Conservation (phyloP, 768 basidiomycete species). For the Suillus plorans region DNA sequence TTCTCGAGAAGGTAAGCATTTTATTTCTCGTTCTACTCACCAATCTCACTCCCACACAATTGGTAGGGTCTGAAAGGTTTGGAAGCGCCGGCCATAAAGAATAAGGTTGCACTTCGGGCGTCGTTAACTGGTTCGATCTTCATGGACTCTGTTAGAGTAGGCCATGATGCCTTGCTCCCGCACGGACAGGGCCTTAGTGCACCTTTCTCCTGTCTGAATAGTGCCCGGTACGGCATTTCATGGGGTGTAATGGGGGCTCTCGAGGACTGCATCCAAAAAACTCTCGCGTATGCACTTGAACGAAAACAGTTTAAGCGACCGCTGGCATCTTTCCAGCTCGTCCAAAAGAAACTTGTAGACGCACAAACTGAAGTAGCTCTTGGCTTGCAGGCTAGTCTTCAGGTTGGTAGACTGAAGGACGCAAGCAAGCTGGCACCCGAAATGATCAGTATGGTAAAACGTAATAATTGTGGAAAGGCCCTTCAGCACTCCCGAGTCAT, state of each 20-base stretch:
- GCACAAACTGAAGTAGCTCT: slow-evolving; percentile 85
- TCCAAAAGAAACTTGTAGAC: slow-evolving; percentile 96
- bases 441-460: slow-evolving; percentile 94
- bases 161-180: slow-evolving; percentile 73
- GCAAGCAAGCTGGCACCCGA: slow-evolving; percentile 70
- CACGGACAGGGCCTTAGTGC: slow-evolving; percentile 75
- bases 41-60: slow-evolving; percentile 1
- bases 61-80: slow-evolving; percentile 80
- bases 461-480: slow-evolving; percentile 95
- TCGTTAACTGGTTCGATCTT: slow-evolving; percentile 86
- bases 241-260: slow-evolving; percentile 97
- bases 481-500: slow-evolving; percentile 77
- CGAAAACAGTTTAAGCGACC: slow-evolving; percentile 88
- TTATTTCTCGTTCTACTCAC: background rate
- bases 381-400: slow-evolving; percentile 72
- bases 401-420: slow-evolving; percentile 89
- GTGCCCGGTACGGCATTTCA: slow-evolving; percentile 82
- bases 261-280: slow-evolving; percentile 81
- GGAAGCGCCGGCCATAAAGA: slow-evolving; percentile 83
- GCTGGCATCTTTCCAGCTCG: slow-evolving; percentile 92
- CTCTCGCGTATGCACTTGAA: slow-evolving; percentile 84
- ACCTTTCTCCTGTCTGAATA: slow-evolving; percentile 92
- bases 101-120: slow-evolving; percentile 88
- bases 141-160: slow-evolving; percentile 86
- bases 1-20: slow-evolving; percentile 76